These are phyloP conservation scores for Lentinula sp. DNA, from an alignment of 768 basidiomycete genomes.

Conservation along the genomic window DNA sequence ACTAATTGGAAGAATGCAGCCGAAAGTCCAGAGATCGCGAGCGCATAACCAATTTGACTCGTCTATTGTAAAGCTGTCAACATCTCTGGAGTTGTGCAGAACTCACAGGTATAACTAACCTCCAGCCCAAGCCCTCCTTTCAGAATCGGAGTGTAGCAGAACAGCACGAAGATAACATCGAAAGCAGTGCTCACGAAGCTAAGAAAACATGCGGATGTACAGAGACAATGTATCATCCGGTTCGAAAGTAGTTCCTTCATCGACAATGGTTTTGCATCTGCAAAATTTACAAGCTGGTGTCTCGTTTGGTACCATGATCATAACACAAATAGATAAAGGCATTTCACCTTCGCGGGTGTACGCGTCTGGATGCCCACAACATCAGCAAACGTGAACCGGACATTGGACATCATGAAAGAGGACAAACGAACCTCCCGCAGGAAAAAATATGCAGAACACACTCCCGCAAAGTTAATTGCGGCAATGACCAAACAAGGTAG, in stretches of 20 bases:
- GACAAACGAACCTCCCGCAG: conserved; percentile 43
- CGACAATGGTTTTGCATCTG: neutral
- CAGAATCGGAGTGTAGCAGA: conserved; percentile 55
- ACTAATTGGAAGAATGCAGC: conserved; percentile 43
- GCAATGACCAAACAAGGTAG: conserved; percentile 51
- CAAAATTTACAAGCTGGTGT: conserved; percentile 32
- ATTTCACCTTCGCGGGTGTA: conserved; percentile 27
- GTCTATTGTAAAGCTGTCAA: conserved; percentile 12
- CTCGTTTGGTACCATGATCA: neutral
- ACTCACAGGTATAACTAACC: conserved; percentile 20
- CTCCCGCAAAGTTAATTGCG: conserved; percentile 31
- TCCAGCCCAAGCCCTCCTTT: conserved; percentile 54
- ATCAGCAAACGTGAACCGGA: neutral
- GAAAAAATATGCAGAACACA: conserved; percentile 36
- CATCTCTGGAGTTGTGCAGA: neutral
- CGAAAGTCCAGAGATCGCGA: conserved; percentile 42
- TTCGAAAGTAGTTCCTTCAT: conserved; percentile 32
- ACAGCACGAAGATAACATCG: conserved; percentile 66
- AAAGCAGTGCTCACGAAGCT: conserved; percentile 53
- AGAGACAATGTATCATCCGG: conserved; percentile 48
- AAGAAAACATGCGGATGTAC: conserved; percentile 45
- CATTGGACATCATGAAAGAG: neutral
- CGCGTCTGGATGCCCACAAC: neutral
- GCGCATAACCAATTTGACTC: conserved; percentile 45
- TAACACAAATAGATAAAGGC: neutral